Conservation (phyloP, 2,329 filamentous ascomycete species). For the Diaporthe australafricana region DNA sequence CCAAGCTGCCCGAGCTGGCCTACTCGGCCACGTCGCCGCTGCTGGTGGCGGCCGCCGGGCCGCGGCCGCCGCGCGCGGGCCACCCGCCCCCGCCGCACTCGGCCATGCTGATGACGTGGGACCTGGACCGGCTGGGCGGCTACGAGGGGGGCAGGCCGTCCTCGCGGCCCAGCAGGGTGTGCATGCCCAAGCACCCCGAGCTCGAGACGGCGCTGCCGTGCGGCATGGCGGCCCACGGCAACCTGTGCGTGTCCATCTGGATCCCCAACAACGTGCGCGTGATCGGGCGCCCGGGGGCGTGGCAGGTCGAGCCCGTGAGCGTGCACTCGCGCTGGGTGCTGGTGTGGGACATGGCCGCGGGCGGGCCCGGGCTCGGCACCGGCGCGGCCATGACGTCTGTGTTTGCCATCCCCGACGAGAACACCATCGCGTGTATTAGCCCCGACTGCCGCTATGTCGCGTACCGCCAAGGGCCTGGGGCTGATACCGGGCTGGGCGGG, state of each 20-base stretch:
- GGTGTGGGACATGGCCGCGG: slow-evolving; percentile 53
- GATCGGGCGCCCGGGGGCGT: slow-evolving; percentile 45
- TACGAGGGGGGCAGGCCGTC: slow-evolving; percentile 19
- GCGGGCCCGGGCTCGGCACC: too few species aligned
- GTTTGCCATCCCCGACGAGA: slow-evolving; percentile 53
- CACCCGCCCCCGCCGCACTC: slow-evolving; percentile 52
- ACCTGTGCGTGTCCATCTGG: slow-evolving; percentile 53
- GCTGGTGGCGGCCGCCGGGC: slow-evolving; percentile 52
- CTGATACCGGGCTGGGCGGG: slow-evolving; percentile 26
- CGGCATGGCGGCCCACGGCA: slow-evolving; percentile 51
- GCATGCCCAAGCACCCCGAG: slow-evolving; percentile 50
- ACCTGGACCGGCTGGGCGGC: slow-evolving; percentile 43
- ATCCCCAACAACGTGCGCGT: slow-evolving; percentile 52
- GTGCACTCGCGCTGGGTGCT: slow-evolving; percentile 50
- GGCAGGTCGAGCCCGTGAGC: slow-evolving; percentile 47
- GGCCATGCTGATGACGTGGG: slow-evolving; percentile 54
- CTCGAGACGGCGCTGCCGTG: slow-evolving; percentile 53
- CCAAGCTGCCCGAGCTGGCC: slow-evolving; percentile 54
- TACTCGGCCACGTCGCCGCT: slow-evolving; percentile 52
- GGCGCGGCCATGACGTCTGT: slow-evolving; percentile 50
- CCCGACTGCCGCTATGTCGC: slow-evolving; percentile 54
- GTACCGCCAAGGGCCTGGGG: slow-evolving; percentile 47
- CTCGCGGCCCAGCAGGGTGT: slow-evolving; percentile 48
- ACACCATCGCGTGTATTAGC: slow-evolving; percentile 49
- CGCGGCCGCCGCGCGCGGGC: slow-evolving; percentile 51